Base-by-base conservation (phyloP, 73 alveolate genomes). In the Paramecium pentaurelia region DNA sequence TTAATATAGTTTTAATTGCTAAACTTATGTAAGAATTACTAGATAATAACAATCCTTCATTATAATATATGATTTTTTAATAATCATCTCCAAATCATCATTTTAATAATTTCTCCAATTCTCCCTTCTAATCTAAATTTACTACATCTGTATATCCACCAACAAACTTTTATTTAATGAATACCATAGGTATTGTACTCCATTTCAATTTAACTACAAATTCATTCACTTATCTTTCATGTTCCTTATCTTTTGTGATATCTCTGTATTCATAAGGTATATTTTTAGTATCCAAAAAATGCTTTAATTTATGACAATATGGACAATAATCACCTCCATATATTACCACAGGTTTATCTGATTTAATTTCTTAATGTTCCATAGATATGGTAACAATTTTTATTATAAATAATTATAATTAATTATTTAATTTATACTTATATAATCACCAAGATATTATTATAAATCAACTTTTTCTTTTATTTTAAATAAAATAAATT, bases 251-350 rank as follows among this genome's bases (percentile, higher is more conserved):
- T 34, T 80, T 32, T 40, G 91, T 44, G 58, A 80, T 80, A 18
- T 80, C 75, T 10, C 91, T 42, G 14, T 80, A 80, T 40, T 80
- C 91, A 27, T 44, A 80, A 2, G 42, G 14, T 47, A 45, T 47
- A 6, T 80, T 47, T 49, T 80, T 80, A 20, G 18, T 22, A 27
- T 80, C 73, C 32, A 80, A 25, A 20, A 80, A 45, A 51, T 22
- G 22, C 47, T 80, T 80, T 42, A 47, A 25, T 45, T 80, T 80
- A 12, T 27, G 44, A 10, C 91, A 80, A 49, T 44, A 80, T 18
- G 91, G 91, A 47, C 91, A 80, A 47, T 80, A 45, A 49, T 80
- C 91, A 32, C 77, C 71, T n/a, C 91, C 91, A 49, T 80, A 80
- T 0, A 80, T 44, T 22, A 80, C 75, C 2, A 80, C 54, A 44